These are phyloP conservation scores for Gossypium anomalum DNA, from an alignment of 345 rosid species.

Conservation along the genomic window DNA sequence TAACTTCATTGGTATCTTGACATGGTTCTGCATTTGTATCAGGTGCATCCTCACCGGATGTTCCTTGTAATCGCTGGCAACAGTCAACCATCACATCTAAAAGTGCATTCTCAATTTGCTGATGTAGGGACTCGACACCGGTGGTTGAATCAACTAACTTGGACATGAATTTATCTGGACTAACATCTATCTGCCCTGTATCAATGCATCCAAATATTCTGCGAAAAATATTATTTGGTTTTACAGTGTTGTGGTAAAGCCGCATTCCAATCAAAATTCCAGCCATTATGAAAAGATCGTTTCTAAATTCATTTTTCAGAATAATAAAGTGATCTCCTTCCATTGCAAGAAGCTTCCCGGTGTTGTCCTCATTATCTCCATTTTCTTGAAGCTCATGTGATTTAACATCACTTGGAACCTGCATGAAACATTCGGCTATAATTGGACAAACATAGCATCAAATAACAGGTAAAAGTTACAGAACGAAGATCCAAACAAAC, in stretches of 20 bases:
- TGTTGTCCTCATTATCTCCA: neutral
- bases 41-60: neutral
- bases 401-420: neutral
- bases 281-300: neutral
- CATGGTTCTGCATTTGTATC: neutral
- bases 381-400: neutral
- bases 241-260: constrained; percentile 2
- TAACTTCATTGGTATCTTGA: neutral
- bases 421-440: neutral
- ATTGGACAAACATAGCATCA: neutral
- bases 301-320: neutral
- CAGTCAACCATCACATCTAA: constrained; percentile 4
- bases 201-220: neutral
- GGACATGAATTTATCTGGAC: neutral
- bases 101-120: constrained; percentile 1
- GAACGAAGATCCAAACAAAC: neutral
- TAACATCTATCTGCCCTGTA: neutral
- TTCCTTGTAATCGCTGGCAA: neutral
- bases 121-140: neutral
- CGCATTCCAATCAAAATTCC: neutral
- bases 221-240: neutral
- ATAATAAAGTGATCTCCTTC: neutral
- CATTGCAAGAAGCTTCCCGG: neutral
- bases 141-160: neutral
- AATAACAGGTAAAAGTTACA: neutral